Evolutionary conservation across 1,139 yeast species (phyloP), one percentile per base, ranked within the genome.

Genomic region (Yamadazyma trypodendri): DNA sequence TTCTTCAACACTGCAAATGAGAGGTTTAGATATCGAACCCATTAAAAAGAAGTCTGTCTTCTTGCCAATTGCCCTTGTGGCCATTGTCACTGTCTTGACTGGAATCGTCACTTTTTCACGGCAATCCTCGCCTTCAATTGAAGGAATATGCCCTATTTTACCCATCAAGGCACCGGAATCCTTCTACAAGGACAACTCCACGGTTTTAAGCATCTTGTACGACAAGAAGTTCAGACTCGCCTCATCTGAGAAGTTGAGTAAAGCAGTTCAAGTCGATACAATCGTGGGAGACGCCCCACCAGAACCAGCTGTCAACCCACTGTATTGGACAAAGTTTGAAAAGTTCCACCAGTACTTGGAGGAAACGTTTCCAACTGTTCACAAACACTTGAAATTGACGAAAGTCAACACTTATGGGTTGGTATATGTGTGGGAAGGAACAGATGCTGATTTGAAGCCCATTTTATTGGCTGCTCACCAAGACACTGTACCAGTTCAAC

Each of bases 401-500:
- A 68, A 64, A 25, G 79, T 85, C 36, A 85, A 86, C 52, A 72
- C 77, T 25, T 75, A 79, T 45, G 92, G 89, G 1, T 63, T 86
- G 41, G 72, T 86, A 13, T 79, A 70, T 53, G 73, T 81, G 20
- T 82, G 87, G 83, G 61, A 76, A 46, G 95, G 95, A 16, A 53
- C 75, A 0, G 62, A 79, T 41, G 32, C 56, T 4, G 42, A 52
- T 2, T 63, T 81, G 50, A 79, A 82, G 55, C 95, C 95, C 5
- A 48, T 81, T 11, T 55, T 86, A 57, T 63, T 85, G 31, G 74
- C 81, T 60, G 89, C 92, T 3, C 96, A 87, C 58, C 87, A 81
- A 55, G 95, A 86, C 54, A 86, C 83, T 4, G 95, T 87, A 11
- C 95, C 95, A 0, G 84, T 85, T n/a, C 81, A 79, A 50, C 56